Evolutionary conservation across 768 basidiomycete species (phyloP).

Genomic region (Astraeus odoratus): DNA sequence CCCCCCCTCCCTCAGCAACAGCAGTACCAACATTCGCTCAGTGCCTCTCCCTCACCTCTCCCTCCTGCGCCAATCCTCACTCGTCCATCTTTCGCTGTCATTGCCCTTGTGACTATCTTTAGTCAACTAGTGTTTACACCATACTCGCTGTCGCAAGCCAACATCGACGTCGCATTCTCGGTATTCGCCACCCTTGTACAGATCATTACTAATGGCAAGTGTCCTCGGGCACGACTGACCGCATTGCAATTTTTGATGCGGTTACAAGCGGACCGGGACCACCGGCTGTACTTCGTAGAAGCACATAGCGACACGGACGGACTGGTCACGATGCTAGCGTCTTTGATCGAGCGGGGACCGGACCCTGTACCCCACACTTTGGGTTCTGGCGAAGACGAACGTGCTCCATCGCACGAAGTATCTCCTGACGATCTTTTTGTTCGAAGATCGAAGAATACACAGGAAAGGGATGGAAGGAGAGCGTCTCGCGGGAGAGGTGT

Average conservation of each 20-base stretch:
- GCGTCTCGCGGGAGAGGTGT: slow-evolving; percentile 46
- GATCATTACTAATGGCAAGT: slow-evolving; percentile 39
- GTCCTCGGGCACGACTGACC: slow-evolving; percentile 56
- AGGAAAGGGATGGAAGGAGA: slow-evolving; percentile 46
- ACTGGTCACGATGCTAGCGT: slow-evolving; percentile 50
- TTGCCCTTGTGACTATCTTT: slow-evolving; percentile 60
- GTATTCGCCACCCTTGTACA: slow-evolving; percentile 48
- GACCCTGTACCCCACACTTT: slow-evolving; percentile 12
- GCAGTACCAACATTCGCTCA: slow-evolving; percentile 14
- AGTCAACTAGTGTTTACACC: slow-evolving; percentile 67
- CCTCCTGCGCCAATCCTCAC: slow-evolving; percentile 27
- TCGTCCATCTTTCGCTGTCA: slow-evolving; percentile 52
- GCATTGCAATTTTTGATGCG: slow-evolving; percentile 85
- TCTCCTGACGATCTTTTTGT: slow-evolving; percentile 22
- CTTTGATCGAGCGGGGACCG: slow-evolving; percentile 51
- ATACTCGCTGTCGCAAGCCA: slow-evolving; percentile 39
- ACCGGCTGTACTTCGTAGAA: slow-evolving; percentile 68
- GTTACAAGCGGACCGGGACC: slow-evolving; percentile 84
- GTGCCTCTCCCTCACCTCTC: slow-evolving; percentile 15
- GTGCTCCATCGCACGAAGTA: slow-evolving; percentile 15
- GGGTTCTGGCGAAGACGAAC: slow-evolving; percentile 19
- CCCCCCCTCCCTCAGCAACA: slow-evolving; percentile 9
- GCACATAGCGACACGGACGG: slow-evolving; percentile 50
- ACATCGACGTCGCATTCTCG: slow-evolving; percentile 45
- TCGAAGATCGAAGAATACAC: slow-evolving; percentile 41